Base-by-base conservation (phyloP, 495 filamentous ascomycete species). In the Aspergillus affinis region DNA sequence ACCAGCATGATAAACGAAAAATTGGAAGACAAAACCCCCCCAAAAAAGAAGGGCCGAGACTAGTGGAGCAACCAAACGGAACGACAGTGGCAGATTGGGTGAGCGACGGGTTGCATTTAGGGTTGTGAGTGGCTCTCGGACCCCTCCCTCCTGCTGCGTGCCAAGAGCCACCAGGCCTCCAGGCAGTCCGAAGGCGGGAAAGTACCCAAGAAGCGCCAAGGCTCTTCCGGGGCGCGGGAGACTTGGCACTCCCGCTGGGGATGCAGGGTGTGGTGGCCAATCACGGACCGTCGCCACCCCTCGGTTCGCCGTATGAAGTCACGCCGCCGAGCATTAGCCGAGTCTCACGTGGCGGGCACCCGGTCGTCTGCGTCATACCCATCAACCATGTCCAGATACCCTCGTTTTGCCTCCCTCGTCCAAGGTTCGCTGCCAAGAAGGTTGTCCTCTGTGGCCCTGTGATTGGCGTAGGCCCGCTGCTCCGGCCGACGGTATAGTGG, bases 331-430 rank as follows among this genome's bases (percentile, higher is more conserved):
- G 65, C 18, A 49, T 61, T 51, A 32, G 69, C 61, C 70, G 61
- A 69, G 29, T 17, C 30, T 66, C 61, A 61, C 64, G 64, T 63
- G 64, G 54, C 30, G 26, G 19, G 10, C 0, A 58, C 49, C 48
- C 52, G 61, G 62, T 69, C 62, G 64, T 68, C 47, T 69, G 66
- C 72, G 70, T 74, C 72, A 72, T 67, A 18, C n/a, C 19, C 51
- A 6, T 49, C 47, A 44, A n/a, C 30, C 30, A 44, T 54, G 30
- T 7, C 6, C 30, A 12, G 10, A 12, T 32, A 8, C 10, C 7
- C 30, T 21, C 5, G 23, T 44, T 32, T 32, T 18, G 52, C 52
- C 51, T 56, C 52, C 27, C 8, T 20, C 48, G 48, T n/a, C 58
- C 51, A 61, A 47, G 55, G 30, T 32, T 55, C 7, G 29, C 0